Evolutionary conservation across 2,329 filamentous ascomycete species (phyloP), one percentile per base, ranked within the genome.

Genomic region (Colletotrichum siamense): DNA sequence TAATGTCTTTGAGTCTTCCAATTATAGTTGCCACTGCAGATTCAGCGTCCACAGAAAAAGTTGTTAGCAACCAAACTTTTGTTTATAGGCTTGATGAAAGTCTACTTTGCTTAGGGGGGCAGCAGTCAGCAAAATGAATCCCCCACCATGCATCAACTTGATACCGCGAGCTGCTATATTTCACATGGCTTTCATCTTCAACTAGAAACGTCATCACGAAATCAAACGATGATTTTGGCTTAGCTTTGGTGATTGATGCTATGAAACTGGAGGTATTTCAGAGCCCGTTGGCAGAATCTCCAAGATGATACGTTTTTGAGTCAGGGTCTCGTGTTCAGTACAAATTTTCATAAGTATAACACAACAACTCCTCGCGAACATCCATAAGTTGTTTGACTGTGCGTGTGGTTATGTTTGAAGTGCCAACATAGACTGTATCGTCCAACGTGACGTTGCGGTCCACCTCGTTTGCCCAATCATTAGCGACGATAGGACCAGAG

Each of bases 201-300:
- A 22, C 10, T 52, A n/a, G 1, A 2, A 5, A 16, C 16, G 5
- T 49, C 18, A n/a, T n/a, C 39, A 22, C 10, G n/a, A 7, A 52
- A 8, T 1, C 10, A 22, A 4, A 8, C 1, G 0, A 22, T 22
- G n/a, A 52, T 22, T 22, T 8, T 12, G 44, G 2, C 44, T 22
- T 5, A 52, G 10, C 44, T 8, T 49, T 8, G 44, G 10, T 52
- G 44, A 22, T 22, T 13, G 1, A 52, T 52, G 44, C n/a, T 52
- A 52, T 13, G n/a, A 2, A 4, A 52, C 2, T 8, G 44, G 44
- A 52, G 44, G 6, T 52, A 4, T 5, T 52, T n/a, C 9, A 5
- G 44, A 3, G 44, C n/a, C 44, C 2, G 6, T 49, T 49, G 10
- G 10, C 10, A 22, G n/a, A 49, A 22, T 49, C n/a, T 22, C 10